Base-by-base conservation (phyloP, 2,329 filamentous ascomycete genomes). In the Eurotiales sp. region DNA sequence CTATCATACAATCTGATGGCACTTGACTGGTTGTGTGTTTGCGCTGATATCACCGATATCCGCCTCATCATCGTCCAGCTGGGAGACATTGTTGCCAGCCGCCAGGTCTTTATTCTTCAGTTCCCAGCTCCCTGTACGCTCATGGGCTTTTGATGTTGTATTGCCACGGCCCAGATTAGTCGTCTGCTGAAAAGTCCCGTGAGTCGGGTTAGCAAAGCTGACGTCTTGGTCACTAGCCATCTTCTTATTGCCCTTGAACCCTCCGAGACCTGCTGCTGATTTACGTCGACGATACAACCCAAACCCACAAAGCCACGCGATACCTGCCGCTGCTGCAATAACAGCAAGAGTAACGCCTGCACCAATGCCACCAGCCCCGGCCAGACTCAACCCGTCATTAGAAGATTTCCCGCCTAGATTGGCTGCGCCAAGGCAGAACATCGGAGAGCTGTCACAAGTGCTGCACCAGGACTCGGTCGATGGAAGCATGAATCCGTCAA, bases 101-200 rank as follows among this genome's bases (percentile, higher is more conserved):
- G 53, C 61, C 58, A 56, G 66, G 61, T 61, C 62, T 15, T 64
- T 59, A 40, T 68, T 58, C 48, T 71, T 71, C 64, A 83, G 63
- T 61, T 83, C 80, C 80, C 80, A 83, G 54, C 79, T 82, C 0
- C 77, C 79, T 15, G 76, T 68, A 39, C 79, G 67, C 64, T 82
- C 79, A 60, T 82, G 75, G 1, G 72, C 72, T 14, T 66, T 67
- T 17, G 66, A 61, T 25, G 56, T 46, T 19, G 41, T 25, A 14
- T 21, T 23, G 4, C 14, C 23, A 30, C 23, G 49, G 19, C 22
- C 10, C 19, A n/a, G 23, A 14, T 15, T 17, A n/a, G 23, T 8
- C 4, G 32, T 25, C 19, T 62, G 63, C 37, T 65, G 66, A 47
- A 60, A 61, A 8, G 59, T 70, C 1, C 66, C 72, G 50, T 73